Evolutionary conservation across 2,329 filamentous ascomycete genomes (phyloP), one percentile per base, ranked within the genome.

Genomic region (Aureobasidium melanogenum): DNA sequence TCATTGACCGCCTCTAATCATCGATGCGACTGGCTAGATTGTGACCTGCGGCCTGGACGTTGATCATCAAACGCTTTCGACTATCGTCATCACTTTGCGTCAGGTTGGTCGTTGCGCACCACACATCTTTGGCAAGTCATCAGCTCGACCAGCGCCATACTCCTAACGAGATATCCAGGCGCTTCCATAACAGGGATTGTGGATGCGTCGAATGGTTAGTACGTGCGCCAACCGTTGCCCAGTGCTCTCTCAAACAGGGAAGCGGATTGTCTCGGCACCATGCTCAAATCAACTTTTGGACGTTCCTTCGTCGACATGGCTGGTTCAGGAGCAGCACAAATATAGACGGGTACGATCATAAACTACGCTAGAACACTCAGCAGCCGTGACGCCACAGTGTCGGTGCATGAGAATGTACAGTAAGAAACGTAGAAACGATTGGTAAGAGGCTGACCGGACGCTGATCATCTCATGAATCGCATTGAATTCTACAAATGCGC

Each of bases 211-310:
- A 36, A 30, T 12, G 47, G 30, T 8, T 30, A 28, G 26, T 57
- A 22, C 41, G 41, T 41, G 41, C 54, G 41, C 12, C 54, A 34
- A 56, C 52, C 41, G 54, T 46, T 46, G 54, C 39, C 32, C 54
- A 47, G 54, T 46, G 54, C 54, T 57, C 19, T n/a, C 54, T 38
- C 32, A 41, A 57, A 57, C 39, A 57, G 54, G 54, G 32, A 57
- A 57, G 34, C 39, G 54, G 54, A 47, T 34, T 36, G 54, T 57
- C 54, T 57, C 54, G 54, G 54, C 54, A 57, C 12, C 19, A n/a
- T 12, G 44, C n/a, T 17, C 24, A 38, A 43, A 17, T 19, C 54
- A 47, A 43, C 41, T 30, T 57, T 32, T 36, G 41, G 54, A 34
- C 12, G 41, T 28, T 57, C 54, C 41, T 57, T 47, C 15, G 30